These are phyloP conservation scores for Przewalskia tangutica DNA, from an alignment of 257 asterid genomes.

Conservation along the genomic window DNA sequence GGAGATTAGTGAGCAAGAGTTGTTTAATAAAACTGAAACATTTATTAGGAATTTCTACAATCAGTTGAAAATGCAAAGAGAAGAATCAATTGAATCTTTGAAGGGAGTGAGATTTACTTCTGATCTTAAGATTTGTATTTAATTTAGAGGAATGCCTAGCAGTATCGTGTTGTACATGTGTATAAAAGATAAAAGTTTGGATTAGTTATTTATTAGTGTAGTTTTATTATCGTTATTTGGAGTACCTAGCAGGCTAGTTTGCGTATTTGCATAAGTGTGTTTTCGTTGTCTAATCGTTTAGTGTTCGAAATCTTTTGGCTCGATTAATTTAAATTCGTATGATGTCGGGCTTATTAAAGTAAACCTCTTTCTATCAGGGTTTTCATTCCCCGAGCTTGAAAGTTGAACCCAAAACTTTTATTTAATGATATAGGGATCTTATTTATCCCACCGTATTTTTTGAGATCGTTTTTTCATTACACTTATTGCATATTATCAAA, in stretches of 20 bases:
- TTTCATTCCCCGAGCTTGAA: not conserved
- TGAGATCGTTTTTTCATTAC: not conserved
- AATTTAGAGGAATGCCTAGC: not conserved
- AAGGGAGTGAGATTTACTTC: not conserved
- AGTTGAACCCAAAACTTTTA: not conserved
- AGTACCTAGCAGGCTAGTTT: not conserved
- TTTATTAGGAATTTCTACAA: constrained; percentile 56
- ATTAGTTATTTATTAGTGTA: not conserved
- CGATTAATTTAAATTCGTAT: not conserved
- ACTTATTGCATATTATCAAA: not conserved
- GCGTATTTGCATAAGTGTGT: not conserved
- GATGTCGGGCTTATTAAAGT: too few relatives aligned
- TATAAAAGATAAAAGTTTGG: not conserved
- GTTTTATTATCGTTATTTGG: not conserved
- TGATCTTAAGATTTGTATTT: constrained; percentile 14
- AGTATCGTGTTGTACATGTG: not conserved
- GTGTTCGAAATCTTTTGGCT: not conserved
- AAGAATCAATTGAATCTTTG: constrained; percentile 21
- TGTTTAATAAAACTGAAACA: constrained; percentile 48
- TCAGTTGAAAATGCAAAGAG: constrained; percentile 61
- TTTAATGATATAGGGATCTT: not conserved
- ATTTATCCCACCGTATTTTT: not conserved
- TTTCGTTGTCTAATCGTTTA: not conserved
- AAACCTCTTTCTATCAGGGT: not conserved
- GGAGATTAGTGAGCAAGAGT: constrained; percentile 32